Evolutionary conservation across 2,329 filamentous ascomycete species (phyloP).

Genomic region (Colletotrichum navitas): DNA sequence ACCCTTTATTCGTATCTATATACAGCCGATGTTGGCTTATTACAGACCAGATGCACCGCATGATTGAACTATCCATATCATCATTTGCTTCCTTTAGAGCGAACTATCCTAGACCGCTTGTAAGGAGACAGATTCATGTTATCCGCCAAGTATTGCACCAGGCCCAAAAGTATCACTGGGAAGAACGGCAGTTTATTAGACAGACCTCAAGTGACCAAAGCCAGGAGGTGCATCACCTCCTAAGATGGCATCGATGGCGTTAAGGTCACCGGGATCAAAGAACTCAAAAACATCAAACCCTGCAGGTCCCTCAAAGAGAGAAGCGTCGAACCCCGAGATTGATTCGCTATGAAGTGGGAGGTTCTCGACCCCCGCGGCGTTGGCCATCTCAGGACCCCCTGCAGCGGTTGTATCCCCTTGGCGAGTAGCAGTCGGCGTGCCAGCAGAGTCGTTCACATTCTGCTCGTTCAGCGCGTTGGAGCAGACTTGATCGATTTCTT

Average conservation of each 20-base stretch:
- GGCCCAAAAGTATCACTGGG: too few relatives aligned
- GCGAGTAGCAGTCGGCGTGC: conserved; percentile 28
- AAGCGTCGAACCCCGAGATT: conserved; percentile 12
- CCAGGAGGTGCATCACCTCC: conserved; percentile 34
- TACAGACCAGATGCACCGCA: too few relatives aligned
- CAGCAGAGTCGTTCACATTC: conserved; percentile 15
- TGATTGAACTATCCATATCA: background rate
- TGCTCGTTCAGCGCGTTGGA: conserved; percentile 34
- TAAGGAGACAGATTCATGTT: too few relatives aligned
- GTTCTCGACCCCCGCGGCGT: background rate
- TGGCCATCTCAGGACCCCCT: background rate
- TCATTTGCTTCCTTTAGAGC: background rate
- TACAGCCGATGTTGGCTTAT: background rate
- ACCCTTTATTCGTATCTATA: background rate
- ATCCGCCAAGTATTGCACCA: background rate
- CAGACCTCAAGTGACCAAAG: background rate
- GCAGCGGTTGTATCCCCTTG: conserved; percentile 4
- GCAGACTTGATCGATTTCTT: conserved; percentile 44
- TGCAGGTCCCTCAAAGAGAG: conserved; percentile 28
- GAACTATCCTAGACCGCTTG: background rate
- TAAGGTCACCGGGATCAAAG: conserved; percentile 45
- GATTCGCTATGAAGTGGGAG: conserved; percentile 2
- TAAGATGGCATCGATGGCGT: conserved; percentile 44
- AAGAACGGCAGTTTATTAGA: background rate
- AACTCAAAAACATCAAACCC: conserved; percentile 44